These are phyloP conservation scores for Coemansia sp. DNA, from an alignment of 192 early-diverging fungal genomes.

Conservation along the genomic window DNA sequence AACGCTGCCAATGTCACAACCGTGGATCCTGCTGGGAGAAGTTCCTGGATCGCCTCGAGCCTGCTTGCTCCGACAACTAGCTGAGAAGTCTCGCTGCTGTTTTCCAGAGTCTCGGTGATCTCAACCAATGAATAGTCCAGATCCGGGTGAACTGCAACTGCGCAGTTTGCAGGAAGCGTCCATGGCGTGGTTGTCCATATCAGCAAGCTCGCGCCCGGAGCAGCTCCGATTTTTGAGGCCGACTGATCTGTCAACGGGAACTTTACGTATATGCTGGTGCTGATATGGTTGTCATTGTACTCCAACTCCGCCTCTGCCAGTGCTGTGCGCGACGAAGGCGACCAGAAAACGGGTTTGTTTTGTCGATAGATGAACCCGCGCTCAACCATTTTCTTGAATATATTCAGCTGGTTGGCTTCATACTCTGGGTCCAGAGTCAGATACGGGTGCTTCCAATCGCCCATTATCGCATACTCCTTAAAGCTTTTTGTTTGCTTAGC, in stretches of 20 bases:
- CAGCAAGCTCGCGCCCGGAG: slow-evolving; percentile 41
- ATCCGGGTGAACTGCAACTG: slow-evolving; percentile 67
- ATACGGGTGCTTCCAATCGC: slow-evolving; percentile 72
- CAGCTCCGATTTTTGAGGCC: slow-evolving; percentile 11
- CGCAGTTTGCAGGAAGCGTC: slow-evolving; percentile 76
- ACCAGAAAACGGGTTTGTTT: slow-evolving; percentile 82
- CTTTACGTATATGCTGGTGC: slow-evolving; percentile 70
- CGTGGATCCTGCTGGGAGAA: slow-evolving; percentile 16
- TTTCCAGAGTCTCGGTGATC: slow-evolving; percentile 2
- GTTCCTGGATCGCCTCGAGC: slow-evolving; percentile 14
- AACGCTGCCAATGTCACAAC: slow-evolving; percentile 8
- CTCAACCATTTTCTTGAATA: slow-evolving; percentile 73
- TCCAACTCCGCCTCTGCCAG: slow-evolving; percentile 81
- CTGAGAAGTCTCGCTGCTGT: background rate
- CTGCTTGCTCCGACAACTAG: slow-evolving; percentile 34
- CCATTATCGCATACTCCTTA: slow-evolving; percentile 70
- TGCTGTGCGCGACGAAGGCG: slow-evolving; percentile 77
- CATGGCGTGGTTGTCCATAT: slow-evolving; percentile 85
- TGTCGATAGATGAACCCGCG: slow-evolving; percentile 74
- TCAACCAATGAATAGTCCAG: slow-evolving; percentile 60
- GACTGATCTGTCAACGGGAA: slow-evolving; percentile 54
- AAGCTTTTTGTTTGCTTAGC: slow-evolving; percentile 62
- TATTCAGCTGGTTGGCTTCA: slow-evolving; percentile 67
- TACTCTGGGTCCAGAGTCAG: slow-evolving; percentile 71
- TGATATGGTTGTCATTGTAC: slow-evolving; percentile 73